Percentiles rank a stretch among this genome's conserved stretches.
These are phyloP conservation scores for Boletus sensibilis DNA, from an alignment of 768 basidiomycete species.

Conservation along the genomic window DNA sequence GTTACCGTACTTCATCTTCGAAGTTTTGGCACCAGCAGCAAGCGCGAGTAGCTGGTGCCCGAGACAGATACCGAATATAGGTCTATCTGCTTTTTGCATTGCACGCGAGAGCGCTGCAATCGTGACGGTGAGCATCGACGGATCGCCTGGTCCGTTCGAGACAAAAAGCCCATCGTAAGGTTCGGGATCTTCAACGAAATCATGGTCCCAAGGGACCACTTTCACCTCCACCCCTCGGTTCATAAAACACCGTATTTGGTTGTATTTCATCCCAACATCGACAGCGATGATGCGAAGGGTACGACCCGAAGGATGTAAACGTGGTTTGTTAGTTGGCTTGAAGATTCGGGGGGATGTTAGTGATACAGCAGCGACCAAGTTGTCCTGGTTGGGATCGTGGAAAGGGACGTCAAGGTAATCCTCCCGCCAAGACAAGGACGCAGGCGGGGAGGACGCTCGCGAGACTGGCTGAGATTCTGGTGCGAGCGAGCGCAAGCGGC, in stretches of 20 bases:
- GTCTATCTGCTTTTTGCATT: slow-evolving; percentile 71
- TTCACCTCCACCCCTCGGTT: slow-evolving; percentile 92
- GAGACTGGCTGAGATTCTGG: slow-evolving; percentile 42
- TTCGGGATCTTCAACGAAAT: slow-evolving; percentile 76
- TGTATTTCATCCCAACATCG: slow-evolving; percentile 99
- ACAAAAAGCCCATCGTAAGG: slow-evolving; percentile 94
- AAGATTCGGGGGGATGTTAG: slow-evolving; percentile 65
- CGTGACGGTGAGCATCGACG: slow-evolving; percentile 75
- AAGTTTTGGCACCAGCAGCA: slow-evolving; percentile 90
- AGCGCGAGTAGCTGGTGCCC: slow-evolving; percentile 96
- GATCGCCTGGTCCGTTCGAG: slow-evolving; percentile 98
- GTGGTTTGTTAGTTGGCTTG: slow-evolving; percentile 54
- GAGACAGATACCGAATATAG: slow-evolving; percentile 98
- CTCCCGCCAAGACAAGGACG: slow-evolving; percentile 68
- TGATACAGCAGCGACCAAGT: slow-evolving; percentile 91
- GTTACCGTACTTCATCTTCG: slow-evolving; percentile 99
- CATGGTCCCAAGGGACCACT: slow-evolving; percentile 96
- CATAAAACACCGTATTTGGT: slow-evolving; percentile 96
- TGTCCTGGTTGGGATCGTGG: slow-evolving; percentile 82
- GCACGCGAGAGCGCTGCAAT: slow-evolving; percentile 64
- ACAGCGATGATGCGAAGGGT: slow-evolving; percentile 82
- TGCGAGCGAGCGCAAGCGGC: slow-evolving; percentile 35
- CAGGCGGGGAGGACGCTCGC: slow-evolving; percentile 54
- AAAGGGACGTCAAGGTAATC: slow-evolving; percentile 83
- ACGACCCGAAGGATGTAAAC: slow-evolving; percentile 75